Base-by-base conservation (phyloP, 1,284 basidiomycete genomes). In the Pterulicium gracile region DNA sequence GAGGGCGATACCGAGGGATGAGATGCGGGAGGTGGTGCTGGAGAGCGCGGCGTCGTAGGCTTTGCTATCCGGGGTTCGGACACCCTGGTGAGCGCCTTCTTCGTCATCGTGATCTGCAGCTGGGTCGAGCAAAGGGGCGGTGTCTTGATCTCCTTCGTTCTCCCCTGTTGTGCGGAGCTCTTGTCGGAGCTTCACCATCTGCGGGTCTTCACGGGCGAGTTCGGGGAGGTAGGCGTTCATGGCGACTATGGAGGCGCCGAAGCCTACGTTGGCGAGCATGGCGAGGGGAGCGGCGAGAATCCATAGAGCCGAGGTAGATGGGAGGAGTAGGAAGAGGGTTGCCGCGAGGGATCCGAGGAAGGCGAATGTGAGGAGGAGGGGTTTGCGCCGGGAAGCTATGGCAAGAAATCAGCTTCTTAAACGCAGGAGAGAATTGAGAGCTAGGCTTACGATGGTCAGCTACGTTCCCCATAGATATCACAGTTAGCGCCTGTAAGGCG, bases 191-290 rank as follows among this genome's bases (percentile, higher is more conserved):
- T 63, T 55, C 4, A 70, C 56, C 1, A 88, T 81, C 43, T 79
- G 76, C 3, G 75, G 74, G 0, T 81, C 73, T 27, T 77, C 73
- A 50, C 73, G 72, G 0, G 88, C 87, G 1, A 94, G 69, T 0
- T 67, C 69, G 0, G 91, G 90, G 3, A 96, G 72, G 61, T 93
- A 94, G 0, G 89, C 79, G 57, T 96, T 96, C 68, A 91, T 79
- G 27, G 90, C 90, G 4, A 96, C 92, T 12, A 83, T 71, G 10
- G 82, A 86, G 0, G 81, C 83, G 1, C 90, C 87, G 52, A 93
- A 93, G 1, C 81, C 77, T 13, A 91, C 79, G 56, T 91, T 92
- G 3, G 90, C 81, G 1, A 74, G 62, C 35, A 88, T 73, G 0
- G 86, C 75, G 2, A 92, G 68, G 0, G 81, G 53, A 1, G 81